Evolutionary conservation across 441 rosid species (phyloP).

Genomic region (Brassica balearica): DNA sequence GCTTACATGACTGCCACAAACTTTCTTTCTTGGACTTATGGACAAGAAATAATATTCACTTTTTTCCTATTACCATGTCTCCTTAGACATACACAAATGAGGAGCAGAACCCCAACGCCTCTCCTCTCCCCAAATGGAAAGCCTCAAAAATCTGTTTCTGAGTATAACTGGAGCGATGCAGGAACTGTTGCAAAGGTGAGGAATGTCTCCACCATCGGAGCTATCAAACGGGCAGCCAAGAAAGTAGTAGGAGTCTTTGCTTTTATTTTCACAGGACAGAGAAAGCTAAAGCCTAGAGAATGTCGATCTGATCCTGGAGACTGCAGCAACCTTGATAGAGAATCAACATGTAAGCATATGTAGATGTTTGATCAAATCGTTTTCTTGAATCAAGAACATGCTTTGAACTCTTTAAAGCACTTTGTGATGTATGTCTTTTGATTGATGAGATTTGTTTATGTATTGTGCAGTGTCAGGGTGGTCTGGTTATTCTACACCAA

Average conservation of each 20-base stretch:
- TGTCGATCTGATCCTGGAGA: constrained; percentile 45
- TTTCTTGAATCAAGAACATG: constrained; percentile 32
- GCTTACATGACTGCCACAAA: constrained; percentile 32
- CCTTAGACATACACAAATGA: constrained; percentile 51
- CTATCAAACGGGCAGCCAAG: constrained; percentile 53
- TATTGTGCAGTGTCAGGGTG: constrained; percentile 53
- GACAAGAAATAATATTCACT: constrained; percentile 20
- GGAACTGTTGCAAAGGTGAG: constrained; percentile 11
- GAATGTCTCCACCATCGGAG: constrained; percentile 37
- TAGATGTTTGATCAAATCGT: constrained; percentile 21
- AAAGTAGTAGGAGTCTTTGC: constrained; percentile 56
- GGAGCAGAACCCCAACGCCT: constrained; percentile 49
- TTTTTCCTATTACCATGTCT: constrained; percentile 39
- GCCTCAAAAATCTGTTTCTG: constrained; percentile 26
- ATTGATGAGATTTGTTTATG: no score
- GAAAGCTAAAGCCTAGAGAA: constrained; percentile 33
- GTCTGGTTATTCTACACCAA: constrained; percentile 58
- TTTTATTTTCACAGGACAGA: constrained; percentile 40
- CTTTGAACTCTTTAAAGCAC: constrained; percentile 8
- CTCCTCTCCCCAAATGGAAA: constrained; percentile 39
- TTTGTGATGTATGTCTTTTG: constrained; percentile 7
- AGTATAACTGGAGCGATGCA: constrained; percentile 31
- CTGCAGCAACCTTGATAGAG: constrained; percentile 38
- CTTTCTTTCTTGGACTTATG: constrained; percentile 26
- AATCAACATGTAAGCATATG: constrained; percentile 61